Base-by-base conservation (phyloP, 2,329 filamentous ascomycete genomes). In the Cladophialophora bantiana region DNA sequence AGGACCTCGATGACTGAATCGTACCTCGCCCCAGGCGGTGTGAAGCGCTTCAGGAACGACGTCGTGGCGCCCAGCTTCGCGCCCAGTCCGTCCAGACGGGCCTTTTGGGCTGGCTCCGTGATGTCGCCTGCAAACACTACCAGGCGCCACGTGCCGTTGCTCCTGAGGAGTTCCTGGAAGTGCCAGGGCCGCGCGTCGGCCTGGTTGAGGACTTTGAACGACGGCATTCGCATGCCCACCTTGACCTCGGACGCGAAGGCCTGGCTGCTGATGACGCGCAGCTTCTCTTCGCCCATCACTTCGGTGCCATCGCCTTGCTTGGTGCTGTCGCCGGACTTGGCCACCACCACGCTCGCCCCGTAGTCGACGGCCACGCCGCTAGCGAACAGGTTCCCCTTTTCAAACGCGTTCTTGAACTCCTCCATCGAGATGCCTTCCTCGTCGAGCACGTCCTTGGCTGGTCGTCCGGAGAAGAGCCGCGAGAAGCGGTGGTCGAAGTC, bases 41-140 rank as follows among this genome's bases (percentile, higher is more conserved):
- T 85, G 58, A 79, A 80, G n/a, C 73, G 77, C n/a, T 67, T 75
- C 13, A 88, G 73, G 63, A 88, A 80, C 0, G 78, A 77, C 0
- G 73, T 54, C 0, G 77, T 75, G 0, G 70, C 66, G 9, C 69
- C 75, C 3, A 87, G 78, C 59, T 73, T 76, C 1, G 77, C 73
- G 55, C 86, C 86, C 32, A 90, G 81, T 0, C 59, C 71, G 32
- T 83, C 74, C 3, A 88, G 77, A 10, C 45, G 40, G 3, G 45
- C 34, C 45, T 7, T 35, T 20, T 61, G 59, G 42, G 1, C 6
- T 18, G 48, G 45, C n/a, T 35, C 70, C 2, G 79, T 76, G 2
- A 91, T 77, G 68, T 89, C 80, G 0, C 89, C 89, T 0, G 86
- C 83, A 70, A 92, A 90, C 1, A 91, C 77, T 18, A 80, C 65